Percentiles rank a stretch among this genome's conserved stretches.
These are phyloP conservation scores for Ailanthus altissimus DNA, from an alignment of 345 rosid species.

Conservation along the genomic window DNA sequence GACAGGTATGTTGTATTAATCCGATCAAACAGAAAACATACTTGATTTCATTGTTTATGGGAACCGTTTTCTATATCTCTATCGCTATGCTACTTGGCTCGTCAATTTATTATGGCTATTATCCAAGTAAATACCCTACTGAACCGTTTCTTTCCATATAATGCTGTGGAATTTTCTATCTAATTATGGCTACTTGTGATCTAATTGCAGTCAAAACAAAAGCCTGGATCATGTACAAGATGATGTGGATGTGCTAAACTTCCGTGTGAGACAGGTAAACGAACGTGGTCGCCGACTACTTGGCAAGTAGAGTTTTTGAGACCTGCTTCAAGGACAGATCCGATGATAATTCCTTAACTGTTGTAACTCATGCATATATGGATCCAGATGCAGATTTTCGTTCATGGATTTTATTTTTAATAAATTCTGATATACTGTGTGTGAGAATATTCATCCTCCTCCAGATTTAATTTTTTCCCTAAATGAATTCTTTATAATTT, in stretches of 20 bases:
- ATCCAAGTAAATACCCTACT: neutral
- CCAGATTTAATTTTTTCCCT: neutral
- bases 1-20: constrained; percentile 48
- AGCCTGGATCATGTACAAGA: constrained; percentile 59
- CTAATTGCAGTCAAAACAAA: constrained; percentile 60
- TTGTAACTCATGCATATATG: neutral
- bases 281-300: constrained; percentile 66
- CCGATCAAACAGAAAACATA: neutral
- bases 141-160: neutral
- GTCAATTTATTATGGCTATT: neutral
- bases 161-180: neutral
- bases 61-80: neutral
- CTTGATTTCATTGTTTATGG: neutral
- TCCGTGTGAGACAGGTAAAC: constrained; percentile 65
- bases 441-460: neutral
- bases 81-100: neutral
- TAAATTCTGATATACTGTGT: neutral
- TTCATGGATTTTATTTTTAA: neutral
- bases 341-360: neutral
- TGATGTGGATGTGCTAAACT: constrained; percentile 66
- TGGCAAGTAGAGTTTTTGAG: constrained; percentile 50
- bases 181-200: neutral
- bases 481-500: too few relatives aligned
- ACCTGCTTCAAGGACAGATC: neutral
- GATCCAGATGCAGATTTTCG: neutral